Evolutionary conservation across 257 asterid genomes (phyloP), one percentile per base, ranked within the genome.

Genomic region (Orobanche coerulescens): DNA sequence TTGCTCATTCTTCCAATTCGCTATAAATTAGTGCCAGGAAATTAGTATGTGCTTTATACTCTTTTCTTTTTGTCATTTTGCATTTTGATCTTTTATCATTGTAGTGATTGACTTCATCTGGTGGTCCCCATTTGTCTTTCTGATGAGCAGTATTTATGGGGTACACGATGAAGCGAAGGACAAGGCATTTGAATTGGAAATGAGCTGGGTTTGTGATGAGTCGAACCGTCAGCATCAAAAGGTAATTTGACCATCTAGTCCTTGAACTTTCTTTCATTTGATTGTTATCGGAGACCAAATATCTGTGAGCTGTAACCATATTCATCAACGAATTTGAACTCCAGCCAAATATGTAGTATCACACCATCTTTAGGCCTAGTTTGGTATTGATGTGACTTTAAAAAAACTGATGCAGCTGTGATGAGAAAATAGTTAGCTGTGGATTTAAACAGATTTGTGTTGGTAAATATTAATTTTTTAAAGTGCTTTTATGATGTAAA

Each of bases 151-250:
- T 72, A 88, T 92, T 46, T 92, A 84, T 23, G 95, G 96, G 11
- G 95, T 92, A 23, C 98, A 92, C 43, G 98, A 92, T 44, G 96
- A 92, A 77, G 98, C 94, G 2, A 92, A 92, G 76, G 98, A 92
- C 85, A 92, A 92, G 85, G 98, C 93, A 50, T 92, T 92, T 66
- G 98, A 92, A 68, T 48, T 92, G 82, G 98, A 92, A 72, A 74
- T 92, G 94, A 86, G 96, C 60, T 92, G 98, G 98, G 94, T 88
- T 9, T 92, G 98, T 62, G 96, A 92, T n/a, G 98, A 92, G 75
- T 92, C 98, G 4, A 84, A 84, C 68, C 89, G 95, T 53, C 94
- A 81, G 78, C 98, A 92, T 56, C 88, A 86, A 69, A 92, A 92
- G 96, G 98, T 92, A 79, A 56, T 24, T 42, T 6, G n/a, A 44